These are phyloP conservation scores for Bocquillonia castaneifolia DNA, from an alignment of 441 rosid genomes.

Conservation along the genomic window DNA sequence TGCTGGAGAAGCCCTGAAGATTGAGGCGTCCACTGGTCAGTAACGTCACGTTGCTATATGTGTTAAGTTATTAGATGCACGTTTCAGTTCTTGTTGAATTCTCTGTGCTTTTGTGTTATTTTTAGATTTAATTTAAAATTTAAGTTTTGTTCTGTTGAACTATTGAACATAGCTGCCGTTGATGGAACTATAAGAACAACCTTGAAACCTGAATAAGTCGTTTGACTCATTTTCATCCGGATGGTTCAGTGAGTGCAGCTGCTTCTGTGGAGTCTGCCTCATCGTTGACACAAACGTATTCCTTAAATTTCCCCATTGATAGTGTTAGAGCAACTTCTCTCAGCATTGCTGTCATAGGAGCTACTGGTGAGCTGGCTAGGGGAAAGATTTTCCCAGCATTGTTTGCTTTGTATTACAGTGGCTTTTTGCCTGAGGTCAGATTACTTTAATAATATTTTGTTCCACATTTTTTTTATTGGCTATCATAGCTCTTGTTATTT, in stretches of 20 bases:
- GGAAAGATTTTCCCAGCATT: constrained; percentile 68
- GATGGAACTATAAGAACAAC: constrained; percentile 23
- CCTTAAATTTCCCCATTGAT: constrained; percentile 25
- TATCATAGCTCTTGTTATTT: neutral
- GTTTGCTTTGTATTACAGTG: constrained; percentile 72
- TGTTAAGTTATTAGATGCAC: neutral
- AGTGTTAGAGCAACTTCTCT: constrained; percentile 43
- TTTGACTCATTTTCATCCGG: constrained; percentile 19
- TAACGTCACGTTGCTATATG: neutral
- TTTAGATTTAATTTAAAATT: neutral
- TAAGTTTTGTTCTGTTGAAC: neutral
- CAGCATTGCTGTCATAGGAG: constrained; percentile 73
- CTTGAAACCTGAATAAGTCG: constrained; percentile 24
- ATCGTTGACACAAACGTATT: constrained; percentile 21
- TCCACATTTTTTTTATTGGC: neutral
- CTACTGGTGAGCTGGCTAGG: constrained; percentile 72
- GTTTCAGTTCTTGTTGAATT: too few species aligned
- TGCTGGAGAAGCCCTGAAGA: constrained; percentile 22
- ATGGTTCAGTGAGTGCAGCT: neutral
- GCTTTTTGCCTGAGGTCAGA: constrained; percentile 74
- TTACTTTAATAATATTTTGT: constrained; percentile 8
- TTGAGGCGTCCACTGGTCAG: constrained; percentile 30
- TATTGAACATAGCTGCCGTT: constrained; percentile 25
- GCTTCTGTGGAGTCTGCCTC: constrained; percentile 22
- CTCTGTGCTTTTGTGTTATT: neutral